Percentiles rank a stretch among this genome's conserved stretches.
Conservation (phyloP, 345 rosid genomes). For the Trapa bicornis region DNA sequence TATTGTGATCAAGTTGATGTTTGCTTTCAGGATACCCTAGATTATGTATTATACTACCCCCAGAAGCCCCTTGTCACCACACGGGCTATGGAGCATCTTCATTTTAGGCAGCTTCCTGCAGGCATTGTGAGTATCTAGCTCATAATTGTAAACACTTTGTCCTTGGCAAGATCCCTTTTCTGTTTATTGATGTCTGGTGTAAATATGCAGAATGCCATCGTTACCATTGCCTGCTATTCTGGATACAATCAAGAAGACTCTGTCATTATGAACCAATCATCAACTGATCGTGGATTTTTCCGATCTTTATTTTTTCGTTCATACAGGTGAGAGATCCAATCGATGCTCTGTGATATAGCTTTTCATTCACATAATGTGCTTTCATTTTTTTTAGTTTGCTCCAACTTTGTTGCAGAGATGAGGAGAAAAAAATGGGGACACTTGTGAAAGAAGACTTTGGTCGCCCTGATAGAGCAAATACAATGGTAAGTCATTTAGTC, state of each 20-base stretch:
- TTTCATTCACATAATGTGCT: conserved; percentile 2
- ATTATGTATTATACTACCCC: conserved; percentile 94
- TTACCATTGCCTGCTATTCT: conserved; percentile 91
- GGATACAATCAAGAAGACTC: conserved; percentile 99
- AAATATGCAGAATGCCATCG: conserved; percentile 78
- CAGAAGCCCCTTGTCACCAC: conserved; percentile 98
- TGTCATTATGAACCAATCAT: conserved; percentile 96
- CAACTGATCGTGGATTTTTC: conserved; percentile 93
- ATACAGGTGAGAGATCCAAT: conserved; percentile 39
- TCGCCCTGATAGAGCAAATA: conserved; percentile 77
- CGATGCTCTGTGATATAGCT: too few relatives aligned
- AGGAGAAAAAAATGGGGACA: conserved; percentile 98
- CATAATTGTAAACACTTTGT: not conserved
- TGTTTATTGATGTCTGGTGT: not conserved
- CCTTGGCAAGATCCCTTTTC: not conserved
- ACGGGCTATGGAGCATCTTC: conserved; percentile 98
- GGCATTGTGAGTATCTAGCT: conserved; percentile 60
- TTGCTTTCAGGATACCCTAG: conserved; percentile 67
- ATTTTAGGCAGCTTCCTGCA: conserved; percentile 98
- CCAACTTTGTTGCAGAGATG: conserved; percentile 45
- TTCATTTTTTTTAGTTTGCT: not conserved
- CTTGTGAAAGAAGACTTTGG: conserved; percentile 98
- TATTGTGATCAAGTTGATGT: not conserved
- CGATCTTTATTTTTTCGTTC: conserved; percentile 92
- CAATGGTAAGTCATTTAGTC: conserved; percentile 43